Evolutionary conservation across 139 green algal species (phyloP), one percentile per base, ranked within the genome.

Genomic region (Chlorella sorokiniana): DNA sequence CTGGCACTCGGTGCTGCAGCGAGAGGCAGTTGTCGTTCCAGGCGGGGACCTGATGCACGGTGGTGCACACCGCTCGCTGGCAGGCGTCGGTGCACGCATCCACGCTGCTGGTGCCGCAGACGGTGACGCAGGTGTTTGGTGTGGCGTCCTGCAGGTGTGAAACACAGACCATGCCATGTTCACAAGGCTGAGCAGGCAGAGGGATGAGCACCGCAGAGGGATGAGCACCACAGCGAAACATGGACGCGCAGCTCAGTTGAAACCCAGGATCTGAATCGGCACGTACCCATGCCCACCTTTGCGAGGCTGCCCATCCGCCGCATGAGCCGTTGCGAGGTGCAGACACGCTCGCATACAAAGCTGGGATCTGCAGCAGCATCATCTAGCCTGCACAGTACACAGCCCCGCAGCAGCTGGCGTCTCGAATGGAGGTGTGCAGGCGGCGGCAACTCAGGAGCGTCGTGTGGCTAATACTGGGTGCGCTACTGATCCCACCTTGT

Each of bases 271-370:
- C 48, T 25, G 48, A 16, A 65, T 10, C 23, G 56, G 56, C 56
- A 65, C 16, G n/a, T 33, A 10, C n/a, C 6, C 18, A 29, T 16
- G 8, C 84, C 59, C 33, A 95, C 93, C 89, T 96, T 97, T 20
- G 94, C 87, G 16, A 95, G 81, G 35, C 89, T 83, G 41, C 94
- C 96, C 86, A 98, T 86, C 3, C 90, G 87, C 23, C 88, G 85
- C 64, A 98, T 85, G 42, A 99, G 83, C 25, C 89, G 81, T 61
- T 95, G 83, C 1, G 94, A 96, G 10, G 96, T 95, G 92, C 96
- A 99, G 31, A 99, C 95, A 3, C 96, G 88, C 84, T 99, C 96
- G 81, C 96, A 99, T 29, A 97, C 90, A 82, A 98, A 99, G n/a
- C 65, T 85, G 1, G 87, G 86, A 37, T 88, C 84, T 52, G 37